Evolutionary conservation across 768 basidiomycete species (phyloP).

Genomic region (Suillus americanus): DNA sequence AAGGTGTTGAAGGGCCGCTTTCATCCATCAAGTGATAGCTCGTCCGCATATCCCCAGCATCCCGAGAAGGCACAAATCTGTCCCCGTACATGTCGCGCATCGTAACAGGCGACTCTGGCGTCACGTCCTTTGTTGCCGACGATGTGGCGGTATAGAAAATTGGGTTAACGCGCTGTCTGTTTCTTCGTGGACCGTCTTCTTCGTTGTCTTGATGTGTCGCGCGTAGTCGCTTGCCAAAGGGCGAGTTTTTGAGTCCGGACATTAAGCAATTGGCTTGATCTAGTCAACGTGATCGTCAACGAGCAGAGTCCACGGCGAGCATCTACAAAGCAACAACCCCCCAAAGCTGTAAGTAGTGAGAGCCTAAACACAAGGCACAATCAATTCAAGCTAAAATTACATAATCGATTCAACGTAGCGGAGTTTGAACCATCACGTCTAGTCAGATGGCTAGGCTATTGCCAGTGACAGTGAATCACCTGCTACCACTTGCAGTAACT

Average conservation of each 20-base stretch:
- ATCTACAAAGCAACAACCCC: not conserved
- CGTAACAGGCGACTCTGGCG: conserved; percentile 41
- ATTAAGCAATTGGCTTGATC: conserved; percentile 32
- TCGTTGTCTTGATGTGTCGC: conserved; percentile 59
- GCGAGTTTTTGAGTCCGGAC: conserved; percentile 82
- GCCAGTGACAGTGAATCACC: too few relatives aligned
- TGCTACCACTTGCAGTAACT: too few relatives aligned
- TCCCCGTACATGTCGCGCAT: conserved; percentile 44
- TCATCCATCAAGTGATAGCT: conserved; percentile 62
- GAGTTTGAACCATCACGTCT: too few relatives aligned
- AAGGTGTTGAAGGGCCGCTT: conserved; percentile 54
- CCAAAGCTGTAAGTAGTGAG: not conserved
- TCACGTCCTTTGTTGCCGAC: conserved; percentile 52
- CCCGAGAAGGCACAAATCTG: conserved; percentile 66
- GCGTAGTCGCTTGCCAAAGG: conserved; percentile 81
- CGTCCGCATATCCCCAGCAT: conserved; percentile 59
- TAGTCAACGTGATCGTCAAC: not conserved
- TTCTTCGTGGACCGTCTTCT: conserved; percentile 57
- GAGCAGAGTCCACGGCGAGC: not conserved
- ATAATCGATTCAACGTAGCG: not conserved
- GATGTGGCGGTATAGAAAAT: conserved; percentile 47
- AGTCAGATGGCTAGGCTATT: too few relatives aligned
- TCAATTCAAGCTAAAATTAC: not conserved
- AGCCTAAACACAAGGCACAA: not conserved
- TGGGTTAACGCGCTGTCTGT: conserved; percentile 50